Base-by-base conservation (phyloP, 2,329 filamentous ascomycete species). In the Diaporthe longicolla region DNA sequence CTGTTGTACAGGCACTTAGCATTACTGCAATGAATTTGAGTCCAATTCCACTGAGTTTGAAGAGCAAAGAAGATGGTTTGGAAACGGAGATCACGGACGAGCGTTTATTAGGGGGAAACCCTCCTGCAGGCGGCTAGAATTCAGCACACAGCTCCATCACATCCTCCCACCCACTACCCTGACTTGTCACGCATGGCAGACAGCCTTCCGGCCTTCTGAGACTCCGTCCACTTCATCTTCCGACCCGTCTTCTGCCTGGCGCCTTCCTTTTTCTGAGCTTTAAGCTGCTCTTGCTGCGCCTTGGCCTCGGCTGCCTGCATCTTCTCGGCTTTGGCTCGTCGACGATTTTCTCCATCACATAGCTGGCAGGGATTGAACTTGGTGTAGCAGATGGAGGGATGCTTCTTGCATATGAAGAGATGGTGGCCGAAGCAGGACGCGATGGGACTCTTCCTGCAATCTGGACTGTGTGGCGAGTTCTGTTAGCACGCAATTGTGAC, bases 391-490 rank as follows among this genome's bases (percentile, higher is more conserved):
- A 54, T 48, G 1, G 9, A 15, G 4, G n/a, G 15, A 26, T 68
- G 63, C 15, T 26, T 37, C 13, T 40, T 54, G 63, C 63, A 68
- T 3, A 54, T 19, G 48, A 68, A 68, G 7, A 68, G 63, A 21
- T 54, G 63, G 3, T 21, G 21, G 32, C 63, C 63, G 15, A 68
- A 68, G 17, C 63, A 68, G 48, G 63, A 68, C 0, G 48, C 48
- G 0, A 26, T 26, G 0, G 63, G 63, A 2, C 19, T 8, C 4
- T 29, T 54, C 8, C 7, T 19, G 48, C 63, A 68, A 2, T 68
- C 48, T 1, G 63, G 63, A 11, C 63, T 68, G 32, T 15, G 3
- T 54, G n/a, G 11, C 24, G 3, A 24, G 1, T 3, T 13, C 5
- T 7, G 45, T 68, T 8, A 54, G n/a, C 29, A 26, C 1, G 19